phyloP scores from a whole-genome alignment of 2,329 filamentous ascomycete species.

The Fusarium circinatum region DNA sequence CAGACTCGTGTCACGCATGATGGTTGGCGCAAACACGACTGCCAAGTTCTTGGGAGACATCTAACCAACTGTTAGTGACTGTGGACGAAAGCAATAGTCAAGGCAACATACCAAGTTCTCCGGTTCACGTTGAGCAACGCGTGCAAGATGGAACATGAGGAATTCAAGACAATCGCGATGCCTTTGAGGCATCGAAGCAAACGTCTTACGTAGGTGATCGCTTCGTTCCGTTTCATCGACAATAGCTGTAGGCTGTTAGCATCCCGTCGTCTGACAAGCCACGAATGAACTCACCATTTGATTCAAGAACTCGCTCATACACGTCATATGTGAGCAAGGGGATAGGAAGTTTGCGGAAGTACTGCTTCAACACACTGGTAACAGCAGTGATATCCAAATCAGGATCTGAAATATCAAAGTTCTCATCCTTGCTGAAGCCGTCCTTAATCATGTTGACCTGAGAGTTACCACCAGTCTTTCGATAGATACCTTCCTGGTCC shows the following conservation, averaged over 20 bases:
- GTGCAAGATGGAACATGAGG: constrained; percentile 89
- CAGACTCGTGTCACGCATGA: constrained; percentile 90
- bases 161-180: constrained; percentile 94
- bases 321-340: constrained; percentile 92
- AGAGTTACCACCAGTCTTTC: constrained; percentile 93
- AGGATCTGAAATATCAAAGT: constrained; percentile 93
- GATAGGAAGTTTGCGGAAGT: constrained; percentile 91
- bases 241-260: constrained; percentile 62
- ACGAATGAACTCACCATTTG: constrained; percentile 67
- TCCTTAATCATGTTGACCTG: constrained; percentile 91
- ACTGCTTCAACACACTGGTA: constrained; percentile 95
- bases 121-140: constrained; percentile 82
- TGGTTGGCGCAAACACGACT: constrained; percentile 96
- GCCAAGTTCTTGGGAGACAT: constrained; percentile 98
- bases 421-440: constrained; percentile 86
- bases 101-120: constrained; percentile 78
- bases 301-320: constrained; percentile 89
- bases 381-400: constrained; percentile 96
- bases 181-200: constrained; percentile 81
- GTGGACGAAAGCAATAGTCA: not conserved
- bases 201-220: constrained; percentile 75
- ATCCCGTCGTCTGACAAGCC: not conserved
- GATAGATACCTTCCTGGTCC: constrained; percentile 97
- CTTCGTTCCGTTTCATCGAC: constrained; percentile 74
- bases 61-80: constrained; percentile 51